Percentiles rank a stretch among this genome's conserved stretches.
phyloP scores from a whole-genome alignment of 108 stramenopile species.

The Cyclotella distinguenda region DNA sequence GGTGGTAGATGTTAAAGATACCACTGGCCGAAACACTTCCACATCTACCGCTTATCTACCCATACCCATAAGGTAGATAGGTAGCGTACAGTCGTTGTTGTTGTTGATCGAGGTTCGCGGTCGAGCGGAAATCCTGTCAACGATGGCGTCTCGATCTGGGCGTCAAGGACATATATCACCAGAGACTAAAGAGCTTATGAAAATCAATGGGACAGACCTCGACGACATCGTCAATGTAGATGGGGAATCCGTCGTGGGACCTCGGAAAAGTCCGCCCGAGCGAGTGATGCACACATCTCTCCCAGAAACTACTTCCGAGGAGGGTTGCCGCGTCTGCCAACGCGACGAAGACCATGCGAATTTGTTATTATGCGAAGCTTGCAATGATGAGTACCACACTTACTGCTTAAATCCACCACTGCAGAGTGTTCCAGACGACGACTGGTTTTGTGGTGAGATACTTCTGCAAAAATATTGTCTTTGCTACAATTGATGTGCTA shows the following conservation, averaged over 20 bases:
- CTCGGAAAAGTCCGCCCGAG: slow-evolving; percentile 3
- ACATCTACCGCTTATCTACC: background rate
- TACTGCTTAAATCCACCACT: slow-evolving; percentile 72
- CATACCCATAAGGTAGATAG: no score
- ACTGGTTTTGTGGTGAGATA: slow-evolving; percentile 86
- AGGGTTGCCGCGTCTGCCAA: slow-evolving; percentile 70
- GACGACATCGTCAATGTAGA: background rate
- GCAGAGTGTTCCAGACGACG: slow-evolving; percentile 64
- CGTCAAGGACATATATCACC: slow-evolving; percentile 23
- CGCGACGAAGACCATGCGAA: slow-evolving; percentile 80
- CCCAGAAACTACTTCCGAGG: slow-evolving; percentile 17
- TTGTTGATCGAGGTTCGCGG: background rate
- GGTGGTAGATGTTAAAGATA: no score
- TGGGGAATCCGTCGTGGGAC: background rate
- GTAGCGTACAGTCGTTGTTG: background rate
- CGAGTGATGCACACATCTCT: background rate
- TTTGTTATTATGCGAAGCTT: slow-evolving; percentile 75
- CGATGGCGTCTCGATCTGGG: slow-evolving; percentile 29
- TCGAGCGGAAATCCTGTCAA: background rate
- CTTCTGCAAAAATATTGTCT: slow-evolving; percentile 1
- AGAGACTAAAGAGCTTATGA: slow-evolving; percentile 20
- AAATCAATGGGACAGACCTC: background rate
- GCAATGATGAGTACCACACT: slow-evolving; percentile 85
- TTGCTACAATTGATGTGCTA: no score
- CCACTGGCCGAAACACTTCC: background rate